Percentiles rank a stretch among this genome's conserved stretches.
These are phyloP conservation scores for Alternaria consortialis DNA, from an alignment of 2,329 filamentous ascomycete species.

Conservation along the genomic window DNA sequence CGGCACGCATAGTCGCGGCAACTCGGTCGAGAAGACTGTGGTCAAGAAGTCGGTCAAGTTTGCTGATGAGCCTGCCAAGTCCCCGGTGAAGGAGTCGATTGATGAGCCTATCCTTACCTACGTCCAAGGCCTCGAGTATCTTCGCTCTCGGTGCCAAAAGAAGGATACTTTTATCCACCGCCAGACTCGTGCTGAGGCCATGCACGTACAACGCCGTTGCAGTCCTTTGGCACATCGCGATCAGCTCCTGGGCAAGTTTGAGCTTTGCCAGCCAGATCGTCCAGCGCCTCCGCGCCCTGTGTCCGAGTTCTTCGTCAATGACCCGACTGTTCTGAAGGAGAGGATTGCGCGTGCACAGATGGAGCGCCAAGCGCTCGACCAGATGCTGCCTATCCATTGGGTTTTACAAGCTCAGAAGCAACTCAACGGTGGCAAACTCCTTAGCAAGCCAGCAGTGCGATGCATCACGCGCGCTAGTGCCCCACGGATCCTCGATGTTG, in stretches of 20 bases:
- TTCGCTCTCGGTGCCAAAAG: constrained; percentile 70
- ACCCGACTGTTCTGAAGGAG: constrained; percentile 71
- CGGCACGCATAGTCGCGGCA: constrained; percentile 45
- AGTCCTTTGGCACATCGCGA: constrained; percentile 77
- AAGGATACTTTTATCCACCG: constrained; percentile 86
- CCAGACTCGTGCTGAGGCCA: constrained; percentile 83
- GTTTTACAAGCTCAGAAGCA: constrained; percentile 68
- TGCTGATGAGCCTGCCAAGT: constrained; percentile 54
- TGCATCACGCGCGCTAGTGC: constrained; percentile 66
- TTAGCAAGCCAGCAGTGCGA: constrained; percentile 60
- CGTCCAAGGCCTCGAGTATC: constrained; percentile 84
- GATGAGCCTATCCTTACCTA: constrained; percentile 75
- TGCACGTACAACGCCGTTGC: constrained; percentile 83
- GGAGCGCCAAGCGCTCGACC: constrained; percentile 80
- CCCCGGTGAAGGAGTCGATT: constrained; percentile 35
- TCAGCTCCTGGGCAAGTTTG: constrained; percentile 85
- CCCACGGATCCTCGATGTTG: constrained; percentile 82
- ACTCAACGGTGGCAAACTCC: constrained; percentile 67
- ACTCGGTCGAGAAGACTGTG: constrained; percentile 50
- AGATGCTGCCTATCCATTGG: constrained; percentile 70
- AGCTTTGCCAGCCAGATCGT: constrained; percentile 66
- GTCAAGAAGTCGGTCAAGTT: constrained; percentile 81
- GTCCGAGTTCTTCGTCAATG: constrained; percentile 57
- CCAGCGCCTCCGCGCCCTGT: constrained; percentile 56
- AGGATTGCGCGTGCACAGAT: constrained; percentile 67